phyloP scores from a whole-genome alignment of 2,329 filamentous ascomycete genomes.

The Beauveria sp. region DNA sequence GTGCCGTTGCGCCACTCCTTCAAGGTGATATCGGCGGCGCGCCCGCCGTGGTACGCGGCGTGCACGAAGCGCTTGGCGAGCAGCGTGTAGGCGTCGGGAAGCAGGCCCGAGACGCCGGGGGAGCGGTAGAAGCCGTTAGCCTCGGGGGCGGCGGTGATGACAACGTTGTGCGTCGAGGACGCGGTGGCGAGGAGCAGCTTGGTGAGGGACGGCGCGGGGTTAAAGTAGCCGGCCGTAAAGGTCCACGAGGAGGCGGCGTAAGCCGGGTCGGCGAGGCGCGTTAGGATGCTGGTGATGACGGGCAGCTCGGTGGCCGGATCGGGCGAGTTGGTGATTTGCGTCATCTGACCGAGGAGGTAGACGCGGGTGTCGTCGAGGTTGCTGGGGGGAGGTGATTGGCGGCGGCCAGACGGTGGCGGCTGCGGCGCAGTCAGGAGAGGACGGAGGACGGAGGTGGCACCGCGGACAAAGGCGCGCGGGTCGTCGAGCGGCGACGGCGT shows the following conservation, averaged over 20 bases:
- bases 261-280: constrained; percentile 53
- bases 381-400: constrained; percentile 11
- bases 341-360: constrained; percentile 83
- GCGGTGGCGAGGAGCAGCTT: constrained; percentile 69
- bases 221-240: constrained; percentile 98
- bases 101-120: constrained; percentile 77
- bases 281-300: constrained; percentile 67
- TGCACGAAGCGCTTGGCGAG: constrained; percentile 76
- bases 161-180: constrained; percentile 62
- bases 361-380: constrained; percentile 56
- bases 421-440: constrained; percentile 49
- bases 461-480: constrained; percentile 59
- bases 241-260: constrained; percentile 76
- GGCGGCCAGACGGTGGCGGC: background rate
- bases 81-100: constrained; percentile 87
- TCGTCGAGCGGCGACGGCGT: constrained; percentile 67
- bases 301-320: constrained; percentile 85
- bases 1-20: constrained; percentile 85
- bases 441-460: constrained; percentile 59
- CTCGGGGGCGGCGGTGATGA: constrained; percentile 86
- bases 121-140: constrained; percentile 95
- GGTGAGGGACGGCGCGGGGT: constrained; percentile 80
- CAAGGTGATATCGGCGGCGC: constrained; percentile 55
- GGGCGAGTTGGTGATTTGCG: constrained; percentile 70
- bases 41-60: constrained; percentile 37